Base-by-base conservation (phyloP, 1,284 basidiomycete genomes). In the Cyathus pygmaeus region DNA sequence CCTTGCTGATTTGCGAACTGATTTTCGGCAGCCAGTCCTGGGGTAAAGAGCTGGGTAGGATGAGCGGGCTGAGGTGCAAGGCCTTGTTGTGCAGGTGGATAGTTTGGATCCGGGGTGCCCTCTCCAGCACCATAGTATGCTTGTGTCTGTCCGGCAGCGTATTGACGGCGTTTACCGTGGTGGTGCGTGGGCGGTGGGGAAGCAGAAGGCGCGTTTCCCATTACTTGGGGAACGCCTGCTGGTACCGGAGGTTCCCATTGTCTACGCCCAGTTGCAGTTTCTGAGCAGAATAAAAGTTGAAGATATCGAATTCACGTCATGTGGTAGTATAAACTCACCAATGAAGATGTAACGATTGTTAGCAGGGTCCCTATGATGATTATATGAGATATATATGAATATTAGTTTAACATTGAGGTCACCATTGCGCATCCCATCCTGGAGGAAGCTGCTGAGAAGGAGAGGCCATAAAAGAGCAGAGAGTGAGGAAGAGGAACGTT, bases 381-480 rank as follows among this genome's bases (percentile, higher is more conserved):
- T 59, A 54, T 21, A 68, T 42, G 60, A 53, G 70, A 52, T 64
- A 63, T 53, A 21, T 52, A 70, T 61, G 44, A 54, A 61, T 59
- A 33, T 49, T 57, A 23, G 54, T 53, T 64, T 63, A 53, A n/a
- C 42, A 46, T 21, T n/a, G 53, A 47, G 72, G 85, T 69, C 74
- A 94, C 94, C 95, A 96, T 84, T 96, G 92, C 72, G 93, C 89
- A 67, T 86, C 84, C 95, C 95, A 97, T 56, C 95, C 95, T 64
- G 91, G 91, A 63, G 95, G 95, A 53, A 97, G 81, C 75, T 92
- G 88, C 72, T 89, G 85, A 63, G 81, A 80, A 65, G 89, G 88
- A 65, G 89, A 87, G 59, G 90, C 85, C 91, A 93, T 92, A 58
- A 59, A 67, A 42, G 60, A 57, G 59, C 30, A 55, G 55, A 60